These are phyloP conservation scores for Yamadazyma akitaensis DNA, from an alignment of 805 yeast species.

Conservation along the genomic window DNA sequence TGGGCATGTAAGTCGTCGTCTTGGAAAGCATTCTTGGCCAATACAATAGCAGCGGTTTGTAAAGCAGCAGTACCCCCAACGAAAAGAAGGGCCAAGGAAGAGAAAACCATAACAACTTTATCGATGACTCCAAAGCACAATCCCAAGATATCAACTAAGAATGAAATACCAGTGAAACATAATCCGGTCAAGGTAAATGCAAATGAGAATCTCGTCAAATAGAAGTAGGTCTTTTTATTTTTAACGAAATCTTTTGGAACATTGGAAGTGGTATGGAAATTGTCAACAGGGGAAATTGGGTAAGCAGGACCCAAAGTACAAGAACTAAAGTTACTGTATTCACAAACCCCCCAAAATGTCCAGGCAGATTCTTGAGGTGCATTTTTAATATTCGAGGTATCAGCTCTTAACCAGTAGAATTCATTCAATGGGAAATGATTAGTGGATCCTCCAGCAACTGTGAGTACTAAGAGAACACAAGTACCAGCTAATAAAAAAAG, in stretches of 20 bases:
- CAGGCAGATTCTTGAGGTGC: slow-evolving; percentile 62
- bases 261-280: slow-evolving; percentile 53
- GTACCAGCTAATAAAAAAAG: slow-evolving; percentile 41
- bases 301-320: slow-evolving; percentile 65
- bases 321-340: slow-evolving; percentile 51
- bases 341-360: slow-evolving; percentile 78
- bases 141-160: slow-evolving; percentile 53
- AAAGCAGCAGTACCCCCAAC: slow-evolving; percentile 61
- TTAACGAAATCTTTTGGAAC: slow-evolving; percentile 54
- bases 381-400: slow-evolving; percentile 53
- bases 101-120: slow-evolving; percentile 51
- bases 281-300: slow-evolving; percentile 78
- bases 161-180: slow-evolving; percentile 60
- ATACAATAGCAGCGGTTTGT: slow-evolving; percentile 73
- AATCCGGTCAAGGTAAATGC: slow-evolving; percentile 59
- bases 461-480: slow-evolving; percentile 46
- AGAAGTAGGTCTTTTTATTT: slow-evolving; percentile 57
- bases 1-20: slow-evolving; percentile 41
- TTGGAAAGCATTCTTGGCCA: slow-evolving; percentile 69
- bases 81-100: slow-evolving; percentile 50
- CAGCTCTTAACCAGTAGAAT: slow-evolving; percentile 80
- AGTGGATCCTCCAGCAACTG: slow-evolving; percentile 64
- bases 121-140: slow-evolving; percentile 55
- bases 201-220: slow-evolving; percentile 64
- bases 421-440: slow-evolving; percentile 56